Percentiles rank a stretch among this genome's conserved stretches.
Evolutionary conservation across 441 rosid genomes (phyloP).

Genomic region (Syzygium malaccense): DNA sequence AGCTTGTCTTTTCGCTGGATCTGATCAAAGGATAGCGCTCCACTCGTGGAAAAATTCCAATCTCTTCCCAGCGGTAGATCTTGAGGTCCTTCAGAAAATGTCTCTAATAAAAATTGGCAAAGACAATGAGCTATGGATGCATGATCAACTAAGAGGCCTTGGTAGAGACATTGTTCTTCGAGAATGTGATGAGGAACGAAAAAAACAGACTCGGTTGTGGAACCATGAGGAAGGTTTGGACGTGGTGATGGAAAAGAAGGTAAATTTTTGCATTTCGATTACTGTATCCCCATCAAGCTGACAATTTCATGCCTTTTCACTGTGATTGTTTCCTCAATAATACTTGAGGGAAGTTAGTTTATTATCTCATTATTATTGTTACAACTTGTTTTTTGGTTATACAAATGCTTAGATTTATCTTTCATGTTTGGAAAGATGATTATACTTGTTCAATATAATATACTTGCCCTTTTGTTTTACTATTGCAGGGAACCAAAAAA

Average conservation of each 20-base stretch:
- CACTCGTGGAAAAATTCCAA: not conserved
- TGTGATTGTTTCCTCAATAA: not conserved
- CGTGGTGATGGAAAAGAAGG: not conserved
- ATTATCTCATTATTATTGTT: not conserved
- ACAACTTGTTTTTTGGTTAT: not conserved
- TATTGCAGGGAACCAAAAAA: not conserved
- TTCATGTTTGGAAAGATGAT: not conserved
- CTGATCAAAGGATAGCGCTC: not conserved
- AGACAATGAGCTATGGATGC: not conserved
- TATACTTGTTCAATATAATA: not conserved
- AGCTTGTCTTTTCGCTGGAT: not conserved
- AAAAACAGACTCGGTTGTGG: too few relatives aligned
- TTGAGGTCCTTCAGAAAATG: not conserved
- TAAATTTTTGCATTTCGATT: not conserved
- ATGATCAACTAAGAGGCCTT: not conserved
- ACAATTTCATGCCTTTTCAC: not conserved
- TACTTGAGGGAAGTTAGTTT: not conserved
- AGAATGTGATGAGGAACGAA: not conserved
- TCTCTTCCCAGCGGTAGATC: not conserved
- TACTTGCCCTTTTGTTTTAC: accelerated
- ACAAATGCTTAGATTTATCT: not conserved
- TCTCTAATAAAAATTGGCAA: not conserved
- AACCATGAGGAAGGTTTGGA: not conserved
- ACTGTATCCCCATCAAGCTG: not conserved
- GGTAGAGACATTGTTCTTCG: not conserved